These are phyloP conservation scores for Sphenostylis stenocarpa DNA, from an alignment of 306 rosid genomes.

Conservation along the genomic window DNA sequence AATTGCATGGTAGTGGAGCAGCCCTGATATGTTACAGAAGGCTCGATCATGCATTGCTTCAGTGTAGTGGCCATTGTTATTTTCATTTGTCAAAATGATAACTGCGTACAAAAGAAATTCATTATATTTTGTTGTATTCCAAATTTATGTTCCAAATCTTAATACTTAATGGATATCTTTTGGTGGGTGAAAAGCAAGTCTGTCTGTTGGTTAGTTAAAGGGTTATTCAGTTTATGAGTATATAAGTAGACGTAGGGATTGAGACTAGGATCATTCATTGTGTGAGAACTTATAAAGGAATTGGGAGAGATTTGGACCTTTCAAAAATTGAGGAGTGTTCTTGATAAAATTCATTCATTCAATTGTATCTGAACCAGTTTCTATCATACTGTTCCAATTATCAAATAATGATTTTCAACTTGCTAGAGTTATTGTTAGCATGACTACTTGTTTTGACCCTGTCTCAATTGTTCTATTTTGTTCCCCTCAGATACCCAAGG, in stretches of 20 bases:
- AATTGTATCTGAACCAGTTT: neutral
- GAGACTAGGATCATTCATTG: too few species aligned
- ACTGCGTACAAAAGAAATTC: conserved; percentile 5
- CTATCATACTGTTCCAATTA: neutral
- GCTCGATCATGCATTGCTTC: too few species aligned
- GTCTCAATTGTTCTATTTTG: conserved; percentile 40
- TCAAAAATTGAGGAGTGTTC: neutral
- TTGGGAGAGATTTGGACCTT: neutral
- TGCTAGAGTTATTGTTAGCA: neutral
- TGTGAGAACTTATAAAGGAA: neutral
- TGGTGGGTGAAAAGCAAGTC: conserved; percentile 15
- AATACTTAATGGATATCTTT: neutral
- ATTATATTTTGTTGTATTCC: neutral
- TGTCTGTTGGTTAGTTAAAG: neutral
- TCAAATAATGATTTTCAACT: conserved; percentile 12
- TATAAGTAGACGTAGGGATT: too few species aligned
- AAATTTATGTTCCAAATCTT: conserved; percentile 14
- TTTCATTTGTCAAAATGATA: neutral
- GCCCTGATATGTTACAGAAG: too few species aligned
- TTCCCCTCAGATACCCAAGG: conserved; percentile 78
- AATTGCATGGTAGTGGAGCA: too few species aligned
- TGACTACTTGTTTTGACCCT: conserved; percentile 6
- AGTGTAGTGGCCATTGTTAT: neutral
- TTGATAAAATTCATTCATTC: neutral
- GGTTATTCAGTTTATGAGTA: too few species aligned